Evolutionary conservation across 2,329 filamentous ascomycete genomes (phyloP).

Genomic region (Fusarium fracticaudum): DNA sequence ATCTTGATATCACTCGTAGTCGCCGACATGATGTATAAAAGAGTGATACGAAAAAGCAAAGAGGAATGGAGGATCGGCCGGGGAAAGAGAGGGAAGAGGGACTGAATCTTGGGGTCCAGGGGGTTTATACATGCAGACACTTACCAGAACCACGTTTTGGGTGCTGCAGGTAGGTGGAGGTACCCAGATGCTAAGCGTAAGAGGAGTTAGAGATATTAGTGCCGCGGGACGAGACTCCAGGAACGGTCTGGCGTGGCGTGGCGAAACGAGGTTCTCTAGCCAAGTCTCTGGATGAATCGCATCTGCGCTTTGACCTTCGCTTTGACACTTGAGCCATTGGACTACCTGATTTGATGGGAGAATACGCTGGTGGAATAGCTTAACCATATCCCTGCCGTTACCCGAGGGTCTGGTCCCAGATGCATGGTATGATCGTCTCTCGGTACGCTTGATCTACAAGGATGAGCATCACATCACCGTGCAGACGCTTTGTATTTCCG

Average conservation of each 20-base stretch:
- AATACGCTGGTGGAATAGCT: neutral
- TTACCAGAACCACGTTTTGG: neutral
- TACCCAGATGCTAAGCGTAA: neutral
- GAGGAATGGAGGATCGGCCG: neutral
- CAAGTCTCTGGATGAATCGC: neutral
- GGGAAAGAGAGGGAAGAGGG: neutral
- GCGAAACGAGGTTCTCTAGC: neutral
- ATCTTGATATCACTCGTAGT: slow-evolving; percentile 41
- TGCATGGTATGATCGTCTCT: neutral
- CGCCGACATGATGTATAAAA: neutral
- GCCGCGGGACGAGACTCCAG: neutral
- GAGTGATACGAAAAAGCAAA: neutral
- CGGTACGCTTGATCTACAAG: neutral
- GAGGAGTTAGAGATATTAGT: neutral
- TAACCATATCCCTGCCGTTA: neutral
- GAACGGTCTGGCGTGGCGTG: neutral
- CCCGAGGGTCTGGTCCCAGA: neutral
- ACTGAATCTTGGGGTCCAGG: neutral
- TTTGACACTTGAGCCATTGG: neutral
- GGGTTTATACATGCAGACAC: neutral
- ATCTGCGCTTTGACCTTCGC: neutral
- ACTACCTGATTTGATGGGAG: neutral
- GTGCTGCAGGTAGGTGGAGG: neutral
- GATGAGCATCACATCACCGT: neutral
- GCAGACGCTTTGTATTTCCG: neutral